phyloP scores from a whole-genome alignment of 2,329 filamentous ascomycete species.

The Exophiala alcalophila region DNA sequence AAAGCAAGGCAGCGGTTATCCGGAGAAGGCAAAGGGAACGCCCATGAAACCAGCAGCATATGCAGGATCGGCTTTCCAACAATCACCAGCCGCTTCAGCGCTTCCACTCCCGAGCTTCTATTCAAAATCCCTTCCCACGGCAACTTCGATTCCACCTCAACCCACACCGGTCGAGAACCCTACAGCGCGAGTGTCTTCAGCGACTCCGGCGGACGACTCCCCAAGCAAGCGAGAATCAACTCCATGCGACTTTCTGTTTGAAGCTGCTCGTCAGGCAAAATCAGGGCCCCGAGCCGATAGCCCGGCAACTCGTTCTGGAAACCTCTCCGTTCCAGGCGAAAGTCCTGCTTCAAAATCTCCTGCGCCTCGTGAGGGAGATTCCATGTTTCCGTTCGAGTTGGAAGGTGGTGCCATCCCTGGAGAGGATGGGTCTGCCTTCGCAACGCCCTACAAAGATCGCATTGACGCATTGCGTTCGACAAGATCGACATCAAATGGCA shows the following conservation, averaged over 20 bases:
- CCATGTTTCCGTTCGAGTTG: conserved; percentile 67
- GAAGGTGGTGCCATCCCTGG: conserved; percentile 50
- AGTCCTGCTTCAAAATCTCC: conserved; percentile 41
- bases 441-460: conserved; percentile 53
- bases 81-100: conserved; percentile 85
- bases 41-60: conserved; percentile 60
- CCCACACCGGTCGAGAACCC: conserved; percentile 41
- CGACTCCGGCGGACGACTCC: conserved; percentile 38
- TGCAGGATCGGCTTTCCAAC: conserved; percentile 91
- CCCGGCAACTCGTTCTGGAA: conserved; percentile 39
- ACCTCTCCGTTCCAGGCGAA: conserved; percentile 53
- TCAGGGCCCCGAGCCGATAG: conserved; percentile 55
- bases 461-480: conserved; percentile 44
- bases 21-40: conserved; percentile 36
- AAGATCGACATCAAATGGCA: conserved; percentile 35
- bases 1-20: conserved; percentile 31
- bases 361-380: conserved; percentile 50
- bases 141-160: conserved; percentile 38
- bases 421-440: conserved; percentile 63
- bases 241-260: conserved; percentile 86
- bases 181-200: conserved; percentile 32
- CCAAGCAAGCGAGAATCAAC: conserved; percentile 57
- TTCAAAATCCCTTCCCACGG: conserved; percentile 70
- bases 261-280: conserved; percentile 67
- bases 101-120: conserved; percentile 88